Evolutionary conservation across 495 filamentous ascomycete species (phyloP), one percentile per base, ranked within the genome.

Genomic region (Sporormia fimetaria): DNA sequence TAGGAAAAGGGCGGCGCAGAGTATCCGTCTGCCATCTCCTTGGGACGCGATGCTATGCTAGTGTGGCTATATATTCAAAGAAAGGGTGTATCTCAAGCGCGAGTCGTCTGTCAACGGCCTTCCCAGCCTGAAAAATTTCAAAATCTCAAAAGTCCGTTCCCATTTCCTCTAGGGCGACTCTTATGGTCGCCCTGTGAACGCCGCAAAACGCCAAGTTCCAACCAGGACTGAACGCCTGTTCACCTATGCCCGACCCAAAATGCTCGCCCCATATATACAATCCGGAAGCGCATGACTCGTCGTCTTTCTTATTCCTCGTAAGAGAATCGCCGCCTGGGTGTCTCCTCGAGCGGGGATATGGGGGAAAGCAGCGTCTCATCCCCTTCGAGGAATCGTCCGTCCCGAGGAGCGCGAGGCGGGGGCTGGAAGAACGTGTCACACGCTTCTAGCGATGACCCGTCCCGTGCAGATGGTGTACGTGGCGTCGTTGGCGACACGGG

Each of bases 291-390:
- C 38, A 44, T 47, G n/a, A n/a, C n/a, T n/a, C n/a, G n/a, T 43
- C 36, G 21, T 36, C 34, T 37, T 53, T 21, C 20, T 48, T 26
- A 48, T 33, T 15, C 26, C 34, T 54, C 51, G 42, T 54, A 54
- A 24, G 51, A 54, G 33, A 54, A 54, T 14, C 51, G 51, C 41
- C 51, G 44, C 26, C 51, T 27, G 11, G 45, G 38, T 14, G 40
- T 37, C 27, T 42, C 37, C 4, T 49, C 51, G 37, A 54, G 14
- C 4, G 51, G 51, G 3, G 51, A 54, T 7, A 54, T 48, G 36
- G 51, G 51, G 18, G 51, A 54, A 14, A 49, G 41, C 5, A 54
- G 44, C 12, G 40, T 42, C 32, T 54, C 40, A 10, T 54, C 51
- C 3, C 40, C 28, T 21, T 47, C 45, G 2, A 49, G 41, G 12